These are phyloP conservation scores for Ceratobasidium sp. DNA, from an alignment of 1,284 basidiomycete genomes.

Conservation along the genomic window DNA sequence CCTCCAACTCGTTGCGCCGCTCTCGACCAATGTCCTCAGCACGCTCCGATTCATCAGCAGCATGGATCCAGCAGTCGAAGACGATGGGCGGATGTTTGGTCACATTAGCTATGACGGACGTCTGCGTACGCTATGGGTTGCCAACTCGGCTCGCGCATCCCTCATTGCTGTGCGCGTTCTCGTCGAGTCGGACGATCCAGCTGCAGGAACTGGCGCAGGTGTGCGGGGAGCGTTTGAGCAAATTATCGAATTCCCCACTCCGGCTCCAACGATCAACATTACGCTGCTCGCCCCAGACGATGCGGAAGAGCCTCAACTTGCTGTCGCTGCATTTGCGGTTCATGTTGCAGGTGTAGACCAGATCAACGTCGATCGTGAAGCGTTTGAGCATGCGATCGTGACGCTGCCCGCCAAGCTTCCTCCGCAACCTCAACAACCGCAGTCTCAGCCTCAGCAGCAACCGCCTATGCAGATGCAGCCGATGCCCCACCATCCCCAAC, in stretches of 20 bases:
- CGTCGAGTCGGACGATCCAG: slow-evolving; percentile 64
- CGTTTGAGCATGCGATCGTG: slow-evolving; percentile 71
- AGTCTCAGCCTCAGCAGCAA: slow-evolving; percentile 44
- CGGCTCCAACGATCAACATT: slow-evolving; percentile 84
- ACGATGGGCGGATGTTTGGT: slow-evolving; percentile 79
- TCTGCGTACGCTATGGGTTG: slow-evolving; percentile 82
- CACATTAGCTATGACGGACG: slow-evolving; percentile 80
- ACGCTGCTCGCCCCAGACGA: slow-evolving; percentile 77
- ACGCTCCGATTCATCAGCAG: slow-evolving; percentile 75
- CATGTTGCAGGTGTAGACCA: slow-evolving; percentile 84
- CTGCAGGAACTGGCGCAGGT: slow-evolving; percentile 55
- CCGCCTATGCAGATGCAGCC: slow-evolving; percentile 42
- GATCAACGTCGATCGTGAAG: slow-evolving; percentile 79
- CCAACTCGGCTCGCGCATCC: slow-evolving; percentile 81
- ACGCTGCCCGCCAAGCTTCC: slow-evolving; percentile 69
- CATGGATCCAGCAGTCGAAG: slow-evolving; percentile 49
- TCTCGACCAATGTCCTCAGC: slow-evolving; percentile 73
- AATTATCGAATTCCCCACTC: slow-evolving; percentile 77
- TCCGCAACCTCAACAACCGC: slow-evolving; percentile 53
- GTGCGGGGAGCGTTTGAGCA: slow-evolving; percentile 64
- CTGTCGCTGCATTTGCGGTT: slow-evolving; percentile 78
- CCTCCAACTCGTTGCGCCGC: slow-evolving; percentile 75
- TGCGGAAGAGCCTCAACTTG: slow-evolving; percentile 40
- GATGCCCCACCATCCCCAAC: slow-evolving; percentile 1
- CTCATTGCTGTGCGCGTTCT: slow-evolving; percentile 78